A percentile compares a stretch with the other conserved stretches of the same genome.
These are phyloP conservation scores for Tolypocladium ovalisporum DNA, from an alignment of 2,329 filamentous ascomycete genomes.

Conservation along the genomic window DNA sequence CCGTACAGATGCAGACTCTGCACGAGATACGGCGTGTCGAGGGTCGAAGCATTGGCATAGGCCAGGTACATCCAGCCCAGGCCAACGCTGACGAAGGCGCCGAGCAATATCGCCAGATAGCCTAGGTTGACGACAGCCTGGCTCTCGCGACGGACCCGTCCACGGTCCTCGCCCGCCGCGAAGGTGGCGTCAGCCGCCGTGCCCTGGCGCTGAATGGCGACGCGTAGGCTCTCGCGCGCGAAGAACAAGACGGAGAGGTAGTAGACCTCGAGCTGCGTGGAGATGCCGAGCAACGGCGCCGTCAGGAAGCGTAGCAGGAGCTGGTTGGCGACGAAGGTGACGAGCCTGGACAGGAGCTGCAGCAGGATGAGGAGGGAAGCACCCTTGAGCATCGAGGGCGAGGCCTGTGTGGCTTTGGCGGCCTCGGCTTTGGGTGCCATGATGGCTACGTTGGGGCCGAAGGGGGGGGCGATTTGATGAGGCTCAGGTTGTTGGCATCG, in stretches of 20 bases:
- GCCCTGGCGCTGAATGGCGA: slow-evolving; percentile 77
- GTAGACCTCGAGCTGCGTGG: slow-evolving; percentile 85
- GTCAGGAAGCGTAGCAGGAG: slow-evolving; percentile 79
- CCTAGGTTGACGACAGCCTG: slow-evolving; percentile 84
- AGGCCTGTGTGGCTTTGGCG: neutral
- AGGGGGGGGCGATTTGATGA: neutral
- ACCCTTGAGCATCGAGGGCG: slow-evolving; percentile 43
- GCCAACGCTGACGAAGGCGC: slow-evolving; percentile 49
- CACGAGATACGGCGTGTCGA: slow-evolving; percentile 53
- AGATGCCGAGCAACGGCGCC: slow-evolving; percentile 71
- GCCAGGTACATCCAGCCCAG: slow-evolving; percentile 60
- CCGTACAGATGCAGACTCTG: slow-evolving; percentile 43
- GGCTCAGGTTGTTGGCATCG: neutral
- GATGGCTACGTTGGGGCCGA: neutral
- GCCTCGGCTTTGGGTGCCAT: neutral
- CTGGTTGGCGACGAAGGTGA: slow-evolving; percentile 91
- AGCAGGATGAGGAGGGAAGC: slow-evolving; percentile 80
- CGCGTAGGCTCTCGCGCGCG: slow-evolving; percentile 77
- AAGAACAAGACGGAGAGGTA: slow-evolving; percentile 93
- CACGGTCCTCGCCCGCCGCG: slow-evolving; percentile 2
- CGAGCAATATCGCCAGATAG: slow-evolving; percentile 65
- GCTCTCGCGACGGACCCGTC: slow-evolving; percentile 22
- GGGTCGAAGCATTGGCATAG: slow-evolving; percentile 32
- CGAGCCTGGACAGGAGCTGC: slow-evolving; percentile 73
- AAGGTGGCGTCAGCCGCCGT: slow-evolving; percentile 5